Evolutionary conservation across 805 yeast genomes (phyloP).

Genomic region (Barnettozyma siamensis): DNA sequence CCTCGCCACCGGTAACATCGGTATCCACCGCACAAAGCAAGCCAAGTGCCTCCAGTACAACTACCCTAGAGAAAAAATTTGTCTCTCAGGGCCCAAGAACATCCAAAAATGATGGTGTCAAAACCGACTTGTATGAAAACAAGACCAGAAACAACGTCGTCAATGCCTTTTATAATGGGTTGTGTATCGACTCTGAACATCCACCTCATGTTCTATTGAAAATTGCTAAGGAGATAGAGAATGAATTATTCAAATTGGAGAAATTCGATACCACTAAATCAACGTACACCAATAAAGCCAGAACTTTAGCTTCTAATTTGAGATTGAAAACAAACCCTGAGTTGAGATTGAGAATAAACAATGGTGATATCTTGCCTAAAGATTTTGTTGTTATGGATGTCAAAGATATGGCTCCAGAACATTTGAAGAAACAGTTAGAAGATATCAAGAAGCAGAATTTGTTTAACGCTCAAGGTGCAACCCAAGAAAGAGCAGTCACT

Average conservation of each 20-base stretch:
- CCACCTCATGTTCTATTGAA: conserved; percentile 57
- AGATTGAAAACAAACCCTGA: conserved; percentile 88
- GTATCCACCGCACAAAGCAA: not conserved
- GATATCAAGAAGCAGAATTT: conserved; percentile 81
- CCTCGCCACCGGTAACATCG: conserved; percentile 12
- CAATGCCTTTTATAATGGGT: conserved; percentile 78
- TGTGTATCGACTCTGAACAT: conserved; percentile 70
- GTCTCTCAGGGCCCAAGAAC: conserved; percentile 58
- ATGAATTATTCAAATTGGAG: conserved; percentile 58
- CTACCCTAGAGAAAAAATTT: conserved; percentile 31
- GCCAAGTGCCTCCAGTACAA: conserved; percentile 4
- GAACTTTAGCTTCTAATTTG: conserved; percentile 82
- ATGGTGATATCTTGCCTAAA: conserved; percentile 60
- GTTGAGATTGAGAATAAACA: conserved; percentile 60
- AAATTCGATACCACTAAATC: conserved; percentile 46
- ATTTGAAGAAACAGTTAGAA: conserved; percentile 78
- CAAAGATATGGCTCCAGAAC: conserved; percentile 94
- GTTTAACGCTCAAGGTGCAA: conserved; percentile 97
- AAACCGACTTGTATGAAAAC: conserved; percentile 63
- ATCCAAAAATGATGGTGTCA: conserved; percentile 75
- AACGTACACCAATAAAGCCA: conserved; percentile 71
- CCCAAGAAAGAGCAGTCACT: conserved; percentile 90
- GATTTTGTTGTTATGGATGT: conserved; percentile 77
- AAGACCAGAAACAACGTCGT: conserved; percentile 80
- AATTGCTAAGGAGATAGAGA: conserved; percentile 68